A percentile compares a stretch with the other conserved stretches of the same genome.
These are phyloP conservation scores for Paramecium tetraurelia DNA, from an alignment of 73 alveolate species.

Conservation along the genomic window DNA sequence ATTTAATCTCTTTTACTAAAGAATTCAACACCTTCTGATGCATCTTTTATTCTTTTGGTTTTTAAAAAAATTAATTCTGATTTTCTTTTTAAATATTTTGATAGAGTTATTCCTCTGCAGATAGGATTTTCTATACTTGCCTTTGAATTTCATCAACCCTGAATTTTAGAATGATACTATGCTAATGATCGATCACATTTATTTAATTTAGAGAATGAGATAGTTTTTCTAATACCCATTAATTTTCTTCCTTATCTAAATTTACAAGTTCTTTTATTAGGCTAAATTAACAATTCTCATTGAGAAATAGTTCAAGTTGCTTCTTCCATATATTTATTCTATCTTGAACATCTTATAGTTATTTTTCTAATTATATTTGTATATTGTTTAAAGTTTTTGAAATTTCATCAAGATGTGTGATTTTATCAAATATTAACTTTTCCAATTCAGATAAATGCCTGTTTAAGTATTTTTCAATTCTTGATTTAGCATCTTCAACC, in stretches of 20 bases:
- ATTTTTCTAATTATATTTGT: not conserved
- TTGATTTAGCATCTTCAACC: not conserved
- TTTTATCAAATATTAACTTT: no score
- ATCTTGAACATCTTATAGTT: not conserved
- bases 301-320: no score
- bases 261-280: not conserved
- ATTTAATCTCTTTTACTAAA: not conserved
- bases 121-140: not conserved
- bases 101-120: not conserved
- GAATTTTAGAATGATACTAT: not conserved
- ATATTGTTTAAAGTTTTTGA: not conserved
- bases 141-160: not conserved
- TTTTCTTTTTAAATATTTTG: no score
- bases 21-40: no score
- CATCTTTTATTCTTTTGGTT: not conserved
- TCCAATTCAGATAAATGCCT: not conserved
- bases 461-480: not conserved
- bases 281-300: not conserved
- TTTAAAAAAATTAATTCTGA: no score
- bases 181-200: not conserved
- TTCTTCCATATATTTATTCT: not conserved
- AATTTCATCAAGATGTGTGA: not conserved
- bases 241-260: not conserved
- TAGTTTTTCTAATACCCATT: not conserved
- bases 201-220: not conserved